phyloP scores from a whole-genome alignment of 495 filamentous ascomycete species.

The Cenococcum geophilum region DNA sequence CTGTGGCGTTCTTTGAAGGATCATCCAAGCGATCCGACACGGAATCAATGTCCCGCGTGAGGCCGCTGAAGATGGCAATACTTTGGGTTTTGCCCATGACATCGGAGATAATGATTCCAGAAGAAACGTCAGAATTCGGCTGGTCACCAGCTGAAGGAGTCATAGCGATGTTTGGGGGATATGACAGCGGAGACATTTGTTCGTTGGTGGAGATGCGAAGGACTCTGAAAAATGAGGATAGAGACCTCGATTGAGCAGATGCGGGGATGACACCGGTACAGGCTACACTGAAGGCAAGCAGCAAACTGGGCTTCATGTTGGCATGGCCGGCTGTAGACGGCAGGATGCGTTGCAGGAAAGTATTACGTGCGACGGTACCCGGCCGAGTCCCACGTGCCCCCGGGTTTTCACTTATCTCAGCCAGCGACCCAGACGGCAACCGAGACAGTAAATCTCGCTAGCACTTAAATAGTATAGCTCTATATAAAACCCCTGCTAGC shows the following conservation, averaged over 20 bases:
- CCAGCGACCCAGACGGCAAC: no score
- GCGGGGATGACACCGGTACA: constrained; percentile 18
- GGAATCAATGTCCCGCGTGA: constrained; percentile 72
- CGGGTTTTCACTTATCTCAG: neutral
- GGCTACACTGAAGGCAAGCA: constrained; percentile 18
- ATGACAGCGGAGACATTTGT: constrained; percentile 10
- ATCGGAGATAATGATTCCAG: constrained; percentile 64
- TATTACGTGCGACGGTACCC: neutral
- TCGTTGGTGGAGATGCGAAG: constrained; percentile 13
- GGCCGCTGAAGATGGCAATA: constrained; percentile 83
- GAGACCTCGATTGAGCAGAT: constrained; percentile 21
- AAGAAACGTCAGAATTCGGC: constrained; percentile 24
- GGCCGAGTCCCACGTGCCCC: neutral
- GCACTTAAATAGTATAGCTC: no score
- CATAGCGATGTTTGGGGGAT: constrained; percentile 35
- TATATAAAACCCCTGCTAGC: no score
- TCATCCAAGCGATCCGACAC: constrained; percentile 68
- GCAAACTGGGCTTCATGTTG: constrained; percentile 23
- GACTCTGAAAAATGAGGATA: constrained; percentile 16
- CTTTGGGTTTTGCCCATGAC: constrained; percentile 73
- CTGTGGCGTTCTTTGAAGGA: constrained; percentile 66
- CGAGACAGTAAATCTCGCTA: no score
- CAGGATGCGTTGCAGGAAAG: neutral
- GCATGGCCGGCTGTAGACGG: neutral
- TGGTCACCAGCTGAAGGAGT: constrained; percentile 38